Evolutionary conservation across 768 basidiomycete species (phyloP).

Genomic region (Suillus occidentalis): DNA sequence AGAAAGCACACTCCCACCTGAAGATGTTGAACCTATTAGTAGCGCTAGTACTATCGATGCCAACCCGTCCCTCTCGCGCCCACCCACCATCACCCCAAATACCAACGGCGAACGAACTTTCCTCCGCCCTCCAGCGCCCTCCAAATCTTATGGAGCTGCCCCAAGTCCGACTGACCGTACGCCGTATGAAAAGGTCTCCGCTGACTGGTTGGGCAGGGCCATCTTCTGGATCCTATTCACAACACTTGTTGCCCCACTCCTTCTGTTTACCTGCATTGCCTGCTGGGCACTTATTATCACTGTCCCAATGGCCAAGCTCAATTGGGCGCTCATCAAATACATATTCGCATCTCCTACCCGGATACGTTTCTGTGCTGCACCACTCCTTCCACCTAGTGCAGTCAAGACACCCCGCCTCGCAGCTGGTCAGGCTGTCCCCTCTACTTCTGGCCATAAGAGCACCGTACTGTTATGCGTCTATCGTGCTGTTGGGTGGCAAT

Average conservation of each 20-base stretch:
- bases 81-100: constrained; percentile 43
- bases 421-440: constrained; percentile 88
- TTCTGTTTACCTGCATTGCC: constrained; percentile 82
- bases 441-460: constrained; percentile 63
- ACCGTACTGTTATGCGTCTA: constrained; percentile 95
- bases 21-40: constrained; percentile 26
- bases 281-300: constrained; percentile 97
- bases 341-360: constrained; percentile 76
- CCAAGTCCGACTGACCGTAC: constrained; percentile 25
- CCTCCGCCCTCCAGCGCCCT: constrained; percentile 35
- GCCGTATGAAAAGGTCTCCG: constrained; percentile 24
- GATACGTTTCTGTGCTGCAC: constrained; percentile 93
- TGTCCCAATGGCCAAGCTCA: constrained; percentile 97
- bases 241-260: constrained; percentile 80
- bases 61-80: constrained; percentile 41
- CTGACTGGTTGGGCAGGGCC: constrained; percentile 65
- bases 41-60: constrained; percentile 20
- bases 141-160: constrained; percentile 72
- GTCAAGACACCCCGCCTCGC: constrained; percentile 74
- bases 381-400: constrained; percentile 40
- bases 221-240: constrained; percentile 81
- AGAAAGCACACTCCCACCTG: constrained; percentile 35
- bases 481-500: constrained; percentile 83
- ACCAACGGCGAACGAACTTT: constrained; percentile 47
- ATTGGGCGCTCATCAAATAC: constrained; percentile 89